Evolutionary conservation across 495 filamentous ascomycete genomes (phyloP).

Genomic region (Podospora tetraspora): DNA sequence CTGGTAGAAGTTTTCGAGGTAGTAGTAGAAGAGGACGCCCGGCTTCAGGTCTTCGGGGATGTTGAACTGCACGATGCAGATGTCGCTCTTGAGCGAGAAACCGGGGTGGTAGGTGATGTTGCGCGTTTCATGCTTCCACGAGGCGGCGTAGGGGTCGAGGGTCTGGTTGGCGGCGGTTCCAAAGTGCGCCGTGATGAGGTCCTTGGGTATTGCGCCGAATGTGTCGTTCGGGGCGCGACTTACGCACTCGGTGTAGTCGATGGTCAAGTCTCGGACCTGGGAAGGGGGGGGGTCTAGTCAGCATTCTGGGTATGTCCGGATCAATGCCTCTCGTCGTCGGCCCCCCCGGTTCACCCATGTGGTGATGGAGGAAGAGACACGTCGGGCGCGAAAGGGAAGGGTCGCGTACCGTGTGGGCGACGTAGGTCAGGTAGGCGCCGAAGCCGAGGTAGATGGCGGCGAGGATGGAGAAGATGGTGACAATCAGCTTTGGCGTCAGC

Average conservation of each 20-base stretch:
- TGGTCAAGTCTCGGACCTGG: slow-evolving; percentile 81
- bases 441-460: slow-evolving; percentile 34
- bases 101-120: slow-evolving; percentile 22
- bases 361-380: neutral
- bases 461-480: slow-evolving; percentile 34
- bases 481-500: slow-evolving; percentile 35
- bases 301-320: slow-evolving; percentile 1
- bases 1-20: slow-evolving; percentile 96
- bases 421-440: slow-evolving; percentile 32
- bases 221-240: slow-evolving; percentile 39
- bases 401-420: slow-evolving; percentile 28
- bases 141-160: slow-evolving; percentile 24
- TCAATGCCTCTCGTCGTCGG: neutral
- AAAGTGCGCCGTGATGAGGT: slow-evolving; percentile 61
- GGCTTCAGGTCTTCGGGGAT: slow-evolving; percentile 72
- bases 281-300: slow-evolving; percentile 23
- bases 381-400: neutral
- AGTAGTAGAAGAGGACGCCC: slow-evolving; percentile 87
- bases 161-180: slow-evolving; percentile 41
- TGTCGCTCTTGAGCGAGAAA: slow-evolving; percentile 15
- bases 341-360: neutral
- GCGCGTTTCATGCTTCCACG: slow-evolving; percentile 23
- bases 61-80: slow-evolving; percentile 67
- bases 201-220: slow-evolving; percentile 43
- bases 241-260: slow-evolving; percentile 83